phyloP scores from a whole-genome alignment of 257 asterid species.

The Hygrophila difformis region DNA sequence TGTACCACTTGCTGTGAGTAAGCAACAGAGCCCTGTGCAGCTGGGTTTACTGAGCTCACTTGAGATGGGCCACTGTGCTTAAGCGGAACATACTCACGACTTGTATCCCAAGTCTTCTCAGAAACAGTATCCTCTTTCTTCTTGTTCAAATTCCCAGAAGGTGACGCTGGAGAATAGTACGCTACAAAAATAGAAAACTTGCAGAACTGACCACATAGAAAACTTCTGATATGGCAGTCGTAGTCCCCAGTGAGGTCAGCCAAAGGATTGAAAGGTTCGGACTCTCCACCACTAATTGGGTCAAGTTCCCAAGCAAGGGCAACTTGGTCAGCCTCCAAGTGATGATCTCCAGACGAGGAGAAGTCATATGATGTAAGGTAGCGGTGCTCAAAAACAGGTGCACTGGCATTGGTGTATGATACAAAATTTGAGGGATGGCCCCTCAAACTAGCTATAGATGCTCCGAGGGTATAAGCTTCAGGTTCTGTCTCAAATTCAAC shows the following conservation, averaged over 20 bases:
- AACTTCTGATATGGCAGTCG: constrained; percentile 63
- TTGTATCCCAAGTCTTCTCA: constrained; percentile 32
- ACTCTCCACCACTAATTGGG: constrained; percentile 25
- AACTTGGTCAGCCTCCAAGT: constrained; percentile 19
- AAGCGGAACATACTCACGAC: constrained; percentile 29
- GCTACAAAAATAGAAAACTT: background rate
- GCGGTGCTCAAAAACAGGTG: constrained; percentile 25
- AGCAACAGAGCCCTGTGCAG: constrained; percentile 50
- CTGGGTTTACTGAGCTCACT: constrained; percentile 29
- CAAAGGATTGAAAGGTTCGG: constrained; percentile 54
- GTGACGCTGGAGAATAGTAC: constrained; percentile 6
- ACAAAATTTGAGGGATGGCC: constrained; percentile 19
- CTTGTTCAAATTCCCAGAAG: background rate
- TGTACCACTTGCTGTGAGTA: constrained; percentile 48
- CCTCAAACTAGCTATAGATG: constrained; percentile 24
- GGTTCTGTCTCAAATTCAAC: background rate
- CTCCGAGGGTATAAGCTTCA: constrained; percentile 24
- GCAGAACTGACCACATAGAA: constrained; percentile 62
- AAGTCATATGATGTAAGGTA: constrained; percentile 17
- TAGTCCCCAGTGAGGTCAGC: constrained; percentile 92
- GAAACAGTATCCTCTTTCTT: constrained; percentile 29
- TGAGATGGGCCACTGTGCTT: constrained; percentile 21
- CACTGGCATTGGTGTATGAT: constrained; percentile 19
- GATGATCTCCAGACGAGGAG: constrained; percentile 36
- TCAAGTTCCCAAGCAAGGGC: constrained; percentile 29